A percentile compares a stretch with the other conserved stretches of the same genome.
These are phyloP conservation scores for Acer campestre DNA, from an alignment of 345 rosid genomes.

Conservation along the genomic window DNA sequence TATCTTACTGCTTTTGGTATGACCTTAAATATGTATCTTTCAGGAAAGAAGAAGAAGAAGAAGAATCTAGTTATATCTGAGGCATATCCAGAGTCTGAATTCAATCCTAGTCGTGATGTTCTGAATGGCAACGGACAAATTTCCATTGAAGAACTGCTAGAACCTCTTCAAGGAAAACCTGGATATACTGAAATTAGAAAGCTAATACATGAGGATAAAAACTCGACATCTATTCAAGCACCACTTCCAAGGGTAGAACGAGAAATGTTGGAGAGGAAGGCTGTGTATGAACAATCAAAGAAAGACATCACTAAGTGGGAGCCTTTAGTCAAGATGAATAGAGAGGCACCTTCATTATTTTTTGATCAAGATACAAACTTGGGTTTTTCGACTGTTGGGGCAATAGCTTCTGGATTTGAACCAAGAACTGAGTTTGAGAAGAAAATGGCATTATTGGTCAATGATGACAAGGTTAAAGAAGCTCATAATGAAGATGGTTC, in stretches of 20 bases:
- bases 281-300: slow-evolving; percentile 56
- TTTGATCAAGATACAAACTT: slow-evolving; percentile 71
- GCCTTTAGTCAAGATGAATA: slow-evolving; percentile 74
- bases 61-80: slow-evolving; percentile 58
- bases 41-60: slow-evolving; percentile 65
- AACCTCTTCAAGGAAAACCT: slow-evolving; percentile 62
- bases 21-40: slow-evolving; percentile 15
- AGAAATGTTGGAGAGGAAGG: slow-evolving; percentile 79
- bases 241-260: slow-evolving; percentile 73
- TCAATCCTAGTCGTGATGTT: slow-evolving; percentile 82
- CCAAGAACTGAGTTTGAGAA: slow-evolving; percentile 94
- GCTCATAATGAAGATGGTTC: slow-evolving; percentile 88
- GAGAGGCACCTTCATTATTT: slow-evolving; percentile 79
- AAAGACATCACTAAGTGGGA: slow-evolving; percentile 77
- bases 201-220: slow-evolving; percentile 46
- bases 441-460: slow-evolving; percentile 75
- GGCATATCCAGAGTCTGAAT: slow-evolving; percentile 89
- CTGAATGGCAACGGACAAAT: slow-evolving; percentile 66
- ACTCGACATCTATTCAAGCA: slow-evolving; percentile 63
- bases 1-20: not conserved
- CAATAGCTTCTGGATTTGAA: slow-evolving; percentile 90
- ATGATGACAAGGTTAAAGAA: slow-evolving; percentile 59
- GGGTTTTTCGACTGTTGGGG: slow-evolving; percentile 87
- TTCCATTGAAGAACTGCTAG: slow-evolving; percentile 66
- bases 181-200: slow-evolving; percentile 62